Conservation (phyloP, 345 rosid species). For the Barbarea vulgaris region DNA sequence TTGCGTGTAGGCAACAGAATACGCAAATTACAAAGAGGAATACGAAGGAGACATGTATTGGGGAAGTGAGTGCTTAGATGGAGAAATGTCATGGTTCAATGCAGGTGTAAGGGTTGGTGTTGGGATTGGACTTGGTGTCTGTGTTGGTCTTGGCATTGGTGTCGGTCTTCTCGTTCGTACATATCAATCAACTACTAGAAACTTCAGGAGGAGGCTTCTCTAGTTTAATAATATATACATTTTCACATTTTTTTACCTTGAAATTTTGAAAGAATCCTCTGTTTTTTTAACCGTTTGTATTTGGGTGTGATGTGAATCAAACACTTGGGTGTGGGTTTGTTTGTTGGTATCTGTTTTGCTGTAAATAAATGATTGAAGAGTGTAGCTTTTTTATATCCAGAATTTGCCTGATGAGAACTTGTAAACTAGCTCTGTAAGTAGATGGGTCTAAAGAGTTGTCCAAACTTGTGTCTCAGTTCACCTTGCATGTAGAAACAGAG, state of each 20-base stretch:
- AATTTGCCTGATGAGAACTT: background rate
- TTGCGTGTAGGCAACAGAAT: constrained; percentile 46
- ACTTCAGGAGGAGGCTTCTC: constrained; percentile 67
- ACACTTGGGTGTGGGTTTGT: constrained; percentile 7
- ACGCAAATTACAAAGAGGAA: constrained; percentile 47
- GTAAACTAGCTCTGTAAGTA: background rate
- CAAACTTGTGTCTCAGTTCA: too few relatives aligned
- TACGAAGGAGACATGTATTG: constrained; percentile 40
- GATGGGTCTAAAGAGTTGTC: background rate
- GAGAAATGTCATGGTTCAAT: constrained; percentile 89
- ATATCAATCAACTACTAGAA: constrained; percentile 73
- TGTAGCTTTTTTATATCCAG: background rate
- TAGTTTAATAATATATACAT: constrained; percentile 24
- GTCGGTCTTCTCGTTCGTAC: constrained; percentile 80
- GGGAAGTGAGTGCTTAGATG: constrained; percentile 57
- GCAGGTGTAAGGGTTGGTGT: constrained; percentile 97
- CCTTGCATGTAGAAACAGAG: too few relatives aligned
- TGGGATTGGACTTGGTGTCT: constrained; percentile 87
- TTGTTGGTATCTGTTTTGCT: constrained; percentile 12
- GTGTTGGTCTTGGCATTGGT: constrained; percentile 79
- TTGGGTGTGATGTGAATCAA: constrained; percentile 20
- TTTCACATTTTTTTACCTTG: background rate
- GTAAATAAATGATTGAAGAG: constrained; percentile 20
- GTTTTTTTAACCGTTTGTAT: background rate
- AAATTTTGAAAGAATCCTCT: constrained; percentile 31